Percentiles rank a stretch among this genome's conserved stretches.
phyloP scores from a whole-genome alignment of 768 basidiomycete genomes.

The Leccinum barrowsii region DNA sequence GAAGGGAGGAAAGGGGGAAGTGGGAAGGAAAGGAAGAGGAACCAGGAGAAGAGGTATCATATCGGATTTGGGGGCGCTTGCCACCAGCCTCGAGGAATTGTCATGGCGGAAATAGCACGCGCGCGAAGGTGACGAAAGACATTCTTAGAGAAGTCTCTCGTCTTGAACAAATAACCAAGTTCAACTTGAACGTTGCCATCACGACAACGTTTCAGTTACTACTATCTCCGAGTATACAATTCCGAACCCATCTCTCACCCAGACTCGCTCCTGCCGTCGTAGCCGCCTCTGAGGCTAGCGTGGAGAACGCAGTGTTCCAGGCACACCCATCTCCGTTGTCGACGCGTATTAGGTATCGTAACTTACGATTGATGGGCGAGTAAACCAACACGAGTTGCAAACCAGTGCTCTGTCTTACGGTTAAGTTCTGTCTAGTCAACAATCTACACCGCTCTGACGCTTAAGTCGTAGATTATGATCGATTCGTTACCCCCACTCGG shows the following conservation, averaged over 20 bases:
- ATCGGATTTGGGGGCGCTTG: background rate
- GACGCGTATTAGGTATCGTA: background rate
- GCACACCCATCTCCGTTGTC: background rate
- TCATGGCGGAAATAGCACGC: conserved; percentile 25
- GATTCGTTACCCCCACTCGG: conserved; percentile 37
- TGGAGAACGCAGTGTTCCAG: background rate
- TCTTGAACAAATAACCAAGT: background rate
- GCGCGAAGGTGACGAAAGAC: conserved; percentile 8
- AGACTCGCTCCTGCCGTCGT: too few species aligned
- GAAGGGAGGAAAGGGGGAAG: conserved; percentile 8
- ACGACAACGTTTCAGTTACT: background rate
- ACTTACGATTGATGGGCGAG: background rate
- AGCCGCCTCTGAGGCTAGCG: background rate
- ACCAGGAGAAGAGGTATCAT: conserved; percentile 1
- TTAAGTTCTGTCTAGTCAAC: background rate
- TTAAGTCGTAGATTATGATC: conserved; percentile 8
- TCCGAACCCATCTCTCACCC: too few species aligned
- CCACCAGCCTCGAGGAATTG: conserved; percentile 30
- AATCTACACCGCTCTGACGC: background rate
- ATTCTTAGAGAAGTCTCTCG: background rate
- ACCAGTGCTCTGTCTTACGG: conserved; percentile 18
- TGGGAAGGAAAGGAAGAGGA: conserved; percentile 4
- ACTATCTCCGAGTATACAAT: too few species aligned
- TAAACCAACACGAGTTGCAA: conserved; percentile 9
- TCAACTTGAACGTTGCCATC: background rate